These are phyloP conservation scores for Homolaphlyctis polyrhiza DNA, from an alignment of 371 early-diverging fungal genomes.

Conservation along the genomic window DNA sequence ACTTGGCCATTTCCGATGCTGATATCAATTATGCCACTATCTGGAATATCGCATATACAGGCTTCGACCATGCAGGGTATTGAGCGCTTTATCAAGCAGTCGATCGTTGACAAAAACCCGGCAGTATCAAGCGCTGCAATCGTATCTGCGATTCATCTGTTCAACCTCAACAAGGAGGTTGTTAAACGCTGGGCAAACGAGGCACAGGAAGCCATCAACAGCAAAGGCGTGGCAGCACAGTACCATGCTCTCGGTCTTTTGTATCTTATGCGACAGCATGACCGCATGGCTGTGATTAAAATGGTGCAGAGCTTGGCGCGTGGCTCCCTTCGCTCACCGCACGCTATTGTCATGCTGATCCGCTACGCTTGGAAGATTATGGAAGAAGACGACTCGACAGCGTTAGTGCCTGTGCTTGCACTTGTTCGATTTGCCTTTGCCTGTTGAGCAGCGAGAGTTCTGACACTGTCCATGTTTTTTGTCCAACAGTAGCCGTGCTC, in stretches of 20 bases:
- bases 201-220: constrained; percentile 79
- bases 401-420: not conserved
- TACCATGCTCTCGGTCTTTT: constrained; percentile 96
- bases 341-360: constrained; percentile 89
- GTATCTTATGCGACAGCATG: constrained; percentile 92
- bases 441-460: not conserved
- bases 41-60: constrained; percentile 38
- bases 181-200: constrained; percentile 87
- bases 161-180: constrained; percentile 72
- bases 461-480: constrained; percentile 1
- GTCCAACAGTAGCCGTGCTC: constrained; percentile 47
- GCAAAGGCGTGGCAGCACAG: constrained; percentile 80
- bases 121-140: constrained; percentile 88
- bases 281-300: constrained; percentile 96
- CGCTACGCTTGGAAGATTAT: constrained; percentile 91
- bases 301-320: constrained; percentile 81
- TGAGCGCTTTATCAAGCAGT: constrained; percentile 94
- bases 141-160: constrained; percentile 87
- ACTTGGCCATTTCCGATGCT: not conserved
- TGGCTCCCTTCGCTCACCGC: constrained; percentile 69
- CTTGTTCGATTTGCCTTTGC: not conserved
- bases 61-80: constrained; percentile 91
- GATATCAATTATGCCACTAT: not conserved
- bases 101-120: constrained; percentile 93
- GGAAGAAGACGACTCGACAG: constrained; percentile 64